Percentiles rank a stretch among this genome's conserved stretches.
phyloP scores from a whole-genome alignment of 768 basidiomycete species.

The Leccinum incarnatum region DNA sequence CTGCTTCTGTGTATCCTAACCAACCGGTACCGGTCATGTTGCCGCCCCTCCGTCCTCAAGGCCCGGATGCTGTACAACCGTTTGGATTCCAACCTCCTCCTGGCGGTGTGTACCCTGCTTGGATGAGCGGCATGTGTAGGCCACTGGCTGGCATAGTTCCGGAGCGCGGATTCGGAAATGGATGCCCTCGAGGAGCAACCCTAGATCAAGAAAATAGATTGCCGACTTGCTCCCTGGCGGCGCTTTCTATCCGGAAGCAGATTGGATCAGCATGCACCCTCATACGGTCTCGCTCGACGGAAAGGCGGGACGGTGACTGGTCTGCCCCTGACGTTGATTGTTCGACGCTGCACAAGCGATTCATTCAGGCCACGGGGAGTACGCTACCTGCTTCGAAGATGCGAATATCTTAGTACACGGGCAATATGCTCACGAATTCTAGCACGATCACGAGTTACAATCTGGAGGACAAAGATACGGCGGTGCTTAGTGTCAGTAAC shows the following conservation, averaged over 20 bases:
- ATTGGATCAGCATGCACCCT: conserved; percentile 91
- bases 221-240: conserved; percentile 78
- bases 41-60: conserved; percentile 80
- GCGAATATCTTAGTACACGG: conserved; percentile 64
- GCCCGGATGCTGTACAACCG: conserved; percentile 69
- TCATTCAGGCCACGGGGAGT: conserved; percentile 74
- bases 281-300: conserved; percentile 91
- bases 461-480: conserved; percentile 84
- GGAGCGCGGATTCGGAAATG: conserved; percentile 74
- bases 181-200: conserved; percentile 68
- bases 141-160: conserved; percentile 66
- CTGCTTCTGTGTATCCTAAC: conserved; percentile 64
- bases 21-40: conserved; percentile 72
- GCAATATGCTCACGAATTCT: conserved; percentile 85
- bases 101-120: conserved; percentile 58
- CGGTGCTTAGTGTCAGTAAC: conserved; percentile 78
- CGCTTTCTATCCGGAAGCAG: conserved; percentile 77
- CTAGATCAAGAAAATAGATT: conserved; percentile 84
- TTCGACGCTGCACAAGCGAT: conserved; percentile 86
- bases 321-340: conserved; percentile 77
- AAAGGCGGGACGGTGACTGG: conserved; percentile 68
- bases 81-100: conserved; percentile 75
- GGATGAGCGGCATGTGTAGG: conserved; percentile 59
- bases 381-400: conserved; percentile 76
- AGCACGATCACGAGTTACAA: conserved; percentile 85